Evolutionary conservation across 495 filamentous ascomycete species (phyloP), one percentile per base, ranked within the genome.

Genomic region (Chaetomium tenue): DNA sequence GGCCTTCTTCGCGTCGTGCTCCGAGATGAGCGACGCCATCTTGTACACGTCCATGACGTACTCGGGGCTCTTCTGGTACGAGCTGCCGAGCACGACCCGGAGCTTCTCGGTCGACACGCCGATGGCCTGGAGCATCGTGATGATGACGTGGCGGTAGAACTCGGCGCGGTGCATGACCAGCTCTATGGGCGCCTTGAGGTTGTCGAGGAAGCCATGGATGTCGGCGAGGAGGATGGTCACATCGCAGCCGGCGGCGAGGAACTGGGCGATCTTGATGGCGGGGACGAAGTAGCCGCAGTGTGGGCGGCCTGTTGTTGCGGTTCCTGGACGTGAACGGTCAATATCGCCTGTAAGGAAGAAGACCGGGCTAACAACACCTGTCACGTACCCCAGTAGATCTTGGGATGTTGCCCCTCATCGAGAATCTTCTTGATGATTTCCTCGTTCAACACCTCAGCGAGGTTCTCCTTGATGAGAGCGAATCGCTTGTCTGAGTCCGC

Each of bases 211-310:
- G 66, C 84, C 87, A 72, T 91, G 90, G 70, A 90, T 82, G 67
- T 96, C 91, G 66, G 91, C 91, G 15, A 97, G 85, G 12, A 96
- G 86, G 53, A 96, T 81, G 46, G 83, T 87, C 61, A 97, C 85
- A 25, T 89, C 81, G 76, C 92, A 97, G 22, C 90, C 92, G 25
- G 94, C 92, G 39, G 81, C 81, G 4, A 98, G 86, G 65, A 96
- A 85, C 70, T 98, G 87, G 39, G 92, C 93, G 69, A 98, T 87
- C 76, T 97, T 98, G 65, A 97, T 78, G 71, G 86, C 87, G 16
- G 89, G 84, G 2, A 93, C 88, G 63, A 93, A 91, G 82, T 97
- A 97, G 47, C 91, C 72, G 62, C 70, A 72, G 57, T 75, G 72
- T 37, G 71, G 71, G 23, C 71, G 70, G 48, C 72, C 71, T 57